These are phyloP conservation scores for Nicotiana rustica DNA, from an alignment of 305 asterid genomes.

Conservation along the genomic window DNA sequence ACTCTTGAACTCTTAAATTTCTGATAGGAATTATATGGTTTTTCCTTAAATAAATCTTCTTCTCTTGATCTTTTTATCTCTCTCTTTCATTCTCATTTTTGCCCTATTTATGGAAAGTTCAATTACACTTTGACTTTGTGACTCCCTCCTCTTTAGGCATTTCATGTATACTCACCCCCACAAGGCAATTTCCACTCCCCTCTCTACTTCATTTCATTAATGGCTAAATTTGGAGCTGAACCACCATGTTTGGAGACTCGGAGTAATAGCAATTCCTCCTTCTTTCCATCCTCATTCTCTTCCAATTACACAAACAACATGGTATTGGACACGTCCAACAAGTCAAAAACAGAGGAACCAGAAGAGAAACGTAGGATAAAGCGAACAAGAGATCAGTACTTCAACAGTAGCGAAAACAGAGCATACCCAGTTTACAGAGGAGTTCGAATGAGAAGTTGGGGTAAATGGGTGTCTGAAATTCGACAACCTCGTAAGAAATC, in stretches of 20 bases:
- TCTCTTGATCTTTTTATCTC: background rate
- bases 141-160: background rate
- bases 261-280: too few species aligned
- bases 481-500: constrained; percentile 75
- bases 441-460: constrained; percentile 82
- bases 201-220: too few species aligned
- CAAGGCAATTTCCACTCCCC: background rate
- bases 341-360: background rate
- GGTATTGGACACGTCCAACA: background rate
- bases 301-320: background rate
- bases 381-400: background rate
- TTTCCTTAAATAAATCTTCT: too few species aligned
- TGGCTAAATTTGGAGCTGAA: too few species aligned
- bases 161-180: background rate
- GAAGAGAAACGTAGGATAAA: background rate
- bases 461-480: constrained; percentile 81
- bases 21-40: too few species aligned
- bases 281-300: background rate
- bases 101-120: background rate
- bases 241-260: too few species aligned
- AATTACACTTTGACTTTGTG: background rate
- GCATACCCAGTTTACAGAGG: constrained; percentile 63
- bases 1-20: too few species aligned
- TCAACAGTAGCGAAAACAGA: background rate
- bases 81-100: background rate